phyloP scores from a whole-genome alignment of 768 basidiomycete genomes.

The Lenzites betulinus region DNA sequence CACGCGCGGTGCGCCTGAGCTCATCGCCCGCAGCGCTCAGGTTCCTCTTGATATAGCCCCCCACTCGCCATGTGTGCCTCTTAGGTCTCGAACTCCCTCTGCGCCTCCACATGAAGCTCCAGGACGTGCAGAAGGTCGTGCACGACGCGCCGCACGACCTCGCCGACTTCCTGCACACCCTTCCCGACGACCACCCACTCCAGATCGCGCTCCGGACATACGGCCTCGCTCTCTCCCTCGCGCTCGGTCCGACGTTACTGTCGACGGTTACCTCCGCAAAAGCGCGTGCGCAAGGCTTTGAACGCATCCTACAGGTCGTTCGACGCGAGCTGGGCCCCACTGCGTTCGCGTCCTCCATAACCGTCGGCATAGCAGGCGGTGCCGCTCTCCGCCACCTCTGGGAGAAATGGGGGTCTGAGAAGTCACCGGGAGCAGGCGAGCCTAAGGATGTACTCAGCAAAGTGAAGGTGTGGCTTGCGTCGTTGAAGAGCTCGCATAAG shows the following conservation, averaged over 20 bases:
- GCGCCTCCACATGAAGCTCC: not conserved
- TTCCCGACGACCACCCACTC: constrained; percentile 47
- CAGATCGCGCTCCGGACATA: constrained; percentile 70
- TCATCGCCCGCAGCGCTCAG: not conserved
- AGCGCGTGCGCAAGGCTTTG: constrained; percentile 26
- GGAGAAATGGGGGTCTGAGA: constrained; percentile 24
- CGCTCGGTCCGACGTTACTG: constrained; percentile 65
- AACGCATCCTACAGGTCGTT: constrained; percentile 42
- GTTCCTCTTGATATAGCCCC: not conserved
- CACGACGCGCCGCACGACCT: constrained; percentile 16
- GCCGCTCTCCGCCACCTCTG: constrained; percentile 52
- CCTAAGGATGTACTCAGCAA: not conserved
- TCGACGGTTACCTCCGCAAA: constrained; percentile 47
- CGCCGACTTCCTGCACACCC: constrained; percentile 24
- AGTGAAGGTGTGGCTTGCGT: constrained; percentile 24
- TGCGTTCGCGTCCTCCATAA: constrained; percentile 72
- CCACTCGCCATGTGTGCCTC: not conserved
- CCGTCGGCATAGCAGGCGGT: constrained; percentile 66
- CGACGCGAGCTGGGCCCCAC: constrained; percentile 57
- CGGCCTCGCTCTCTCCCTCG: constrained; percentile 61
- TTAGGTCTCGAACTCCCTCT: not conserved
- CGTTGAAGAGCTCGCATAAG: constrained; percentile 44
- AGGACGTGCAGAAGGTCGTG: not conserved
- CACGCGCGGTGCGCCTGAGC: not conserved
- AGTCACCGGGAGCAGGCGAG: not conserved